Evolutionary conservation across 139 green algal species (phyloP).

Genomic region (Haematococcus sp.): DNA sequence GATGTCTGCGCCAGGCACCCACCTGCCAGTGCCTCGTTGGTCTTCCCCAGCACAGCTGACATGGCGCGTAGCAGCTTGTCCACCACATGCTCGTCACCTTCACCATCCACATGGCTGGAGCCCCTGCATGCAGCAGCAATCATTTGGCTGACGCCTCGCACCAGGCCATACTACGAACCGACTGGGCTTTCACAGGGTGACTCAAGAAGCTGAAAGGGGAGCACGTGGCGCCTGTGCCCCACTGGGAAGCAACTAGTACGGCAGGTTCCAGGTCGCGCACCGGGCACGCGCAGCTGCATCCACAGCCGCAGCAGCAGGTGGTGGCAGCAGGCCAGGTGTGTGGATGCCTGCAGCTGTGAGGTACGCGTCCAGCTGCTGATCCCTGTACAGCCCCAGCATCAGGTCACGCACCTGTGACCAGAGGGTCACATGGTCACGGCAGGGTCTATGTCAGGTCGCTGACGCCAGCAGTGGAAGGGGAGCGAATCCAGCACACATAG

Average conservation of each 20-base stretch:
- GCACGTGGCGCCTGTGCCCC: too few species aligned
- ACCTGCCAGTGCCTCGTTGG: too few species aligned
- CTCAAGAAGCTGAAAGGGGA: too few species aligned
- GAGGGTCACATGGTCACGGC: neutral
- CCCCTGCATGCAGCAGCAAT: neutral
- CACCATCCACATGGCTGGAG: neutral
- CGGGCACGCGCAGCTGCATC: too few species aligned
- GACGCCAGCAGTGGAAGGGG: neutral
- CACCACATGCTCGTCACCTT: neutral
- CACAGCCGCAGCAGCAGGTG: neutral
- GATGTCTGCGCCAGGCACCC: too few species aligned
- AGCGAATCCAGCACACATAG: neutral
- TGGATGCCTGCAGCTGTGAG: slow-evolving; percentile 19
- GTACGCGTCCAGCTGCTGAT: slow-evolving; percentile 22
- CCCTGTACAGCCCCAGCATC: slow-evolving; percentile 21
- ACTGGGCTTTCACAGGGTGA: too few species aligned
- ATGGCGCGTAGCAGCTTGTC: too few species aligned
- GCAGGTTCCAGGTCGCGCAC: too few species aligned
- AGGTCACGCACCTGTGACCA: slow-evolving; percentile 12
- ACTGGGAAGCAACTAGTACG: too few species aligned
- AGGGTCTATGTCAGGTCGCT: neutral
- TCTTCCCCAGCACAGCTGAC: too few species aligned
- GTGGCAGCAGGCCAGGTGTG: slow-evolving; percentile 16
- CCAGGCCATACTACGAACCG: too few species aligned
- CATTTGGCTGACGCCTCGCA: too few species aligned